These are phyloP conservation scores for Triticum monococcum DNA, from an alignment of 176 grass and related monocot species.

Conservation along the genomic window DNA sequence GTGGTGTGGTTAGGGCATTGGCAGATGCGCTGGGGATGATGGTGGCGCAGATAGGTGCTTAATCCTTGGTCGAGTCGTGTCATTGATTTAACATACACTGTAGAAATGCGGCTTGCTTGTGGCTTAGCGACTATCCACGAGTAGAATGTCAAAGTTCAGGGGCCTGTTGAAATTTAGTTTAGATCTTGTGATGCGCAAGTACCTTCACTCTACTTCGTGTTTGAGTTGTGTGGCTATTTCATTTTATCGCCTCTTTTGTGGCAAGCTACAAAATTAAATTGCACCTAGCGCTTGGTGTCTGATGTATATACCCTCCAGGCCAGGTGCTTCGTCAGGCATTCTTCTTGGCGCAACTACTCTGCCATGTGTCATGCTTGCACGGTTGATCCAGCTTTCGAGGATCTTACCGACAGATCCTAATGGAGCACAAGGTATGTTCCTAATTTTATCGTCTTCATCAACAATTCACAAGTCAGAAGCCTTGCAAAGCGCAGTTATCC, in stretches of 20 bases:
- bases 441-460: not conserved
- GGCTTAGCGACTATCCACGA: accelerated
- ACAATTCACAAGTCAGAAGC: not conserved
- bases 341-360: constrained; percentile 86
- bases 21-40: not conserved
- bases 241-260: not conserved
- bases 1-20: not conserved
- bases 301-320: constrained; percentile 48
- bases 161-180: not conserved
- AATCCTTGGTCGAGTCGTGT: too few relatives aligned
- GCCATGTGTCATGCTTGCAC: constrained; percentile 87
- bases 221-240: not conserved
- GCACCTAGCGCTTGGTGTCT: not conserved
- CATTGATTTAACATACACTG: not conserved
- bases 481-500: not conserved
- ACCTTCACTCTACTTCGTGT: not conserved
- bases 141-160: not conserved
- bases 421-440: constrained; percentile 47
- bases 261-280: not conserved
- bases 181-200: not conserved
- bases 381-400: constrained; percentile 74
- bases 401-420: constrained; percentile 46
- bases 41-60: not conserved
- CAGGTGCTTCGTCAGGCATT: constrained; percentile 90
- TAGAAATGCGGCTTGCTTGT: not conserved